Evolutionary conservation across 345 rosid genomes (phyloP).

Genomic region (Punica granatum): DNA sequence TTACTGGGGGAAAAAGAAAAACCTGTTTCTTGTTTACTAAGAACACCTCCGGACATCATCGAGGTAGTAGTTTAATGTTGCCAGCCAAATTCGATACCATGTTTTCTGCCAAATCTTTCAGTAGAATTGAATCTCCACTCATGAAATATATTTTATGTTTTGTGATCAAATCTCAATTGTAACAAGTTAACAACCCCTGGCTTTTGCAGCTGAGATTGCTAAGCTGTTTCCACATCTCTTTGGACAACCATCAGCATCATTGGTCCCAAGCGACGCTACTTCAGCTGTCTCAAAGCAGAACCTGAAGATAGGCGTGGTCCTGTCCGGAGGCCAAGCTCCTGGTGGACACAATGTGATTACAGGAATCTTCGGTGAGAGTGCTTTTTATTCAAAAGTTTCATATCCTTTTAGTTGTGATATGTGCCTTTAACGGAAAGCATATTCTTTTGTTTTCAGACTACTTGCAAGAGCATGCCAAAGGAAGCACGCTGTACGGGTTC

Average conservation of each 20-base stretch:
- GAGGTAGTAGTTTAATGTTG: too few relatives aligned
- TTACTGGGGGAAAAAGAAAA: too few relatives aligned
- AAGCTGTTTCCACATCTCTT: slow-evolving; percentile 81
- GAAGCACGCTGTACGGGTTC: slow-evolving; percentile 76
- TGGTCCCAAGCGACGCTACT: slow-evolving; percentile 37
- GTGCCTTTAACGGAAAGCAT: background rate
- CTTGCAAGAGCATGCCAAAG: slow-evolving; percentile 65
- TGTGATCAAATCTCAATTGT: too few relatives aligned
- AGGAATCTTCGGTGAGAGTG: slow-evolving; percentile 70
- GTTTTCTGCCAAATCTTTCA: too few relatives aligned
- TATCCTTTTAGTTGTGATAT: background rate
- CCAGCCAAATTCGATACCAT: background rate
- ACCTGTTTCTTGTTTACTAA: too few relatives aligned
- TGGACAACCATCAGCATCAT: slow-evolving; percentile 75
- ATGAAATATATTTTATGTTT: background rate
- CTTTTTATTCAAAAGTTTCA: background rate
- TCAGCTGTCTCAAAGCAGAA: slow-evolving; percentile 33
- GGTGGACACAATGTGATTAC: slow-evolving; percentile 98
- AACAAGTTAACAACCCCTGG: background rate
- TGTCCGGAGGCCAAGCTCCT: slow-evolving; percentile 98
- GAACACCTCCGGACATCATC: too few relatives aligned
- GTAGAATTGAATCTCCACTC: background rate
- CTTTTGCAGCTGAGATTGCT: slow-evolving; percentile 64
- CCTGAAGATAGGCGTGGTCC: slow-evolving; percentile 85
- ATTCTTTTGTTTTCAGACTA: slow-evolving; percentile 46